phyloP scores from a whole-genome alignment of 768 basidiomycete genomes.

The Xerocomellus dryophilus region DNA sequence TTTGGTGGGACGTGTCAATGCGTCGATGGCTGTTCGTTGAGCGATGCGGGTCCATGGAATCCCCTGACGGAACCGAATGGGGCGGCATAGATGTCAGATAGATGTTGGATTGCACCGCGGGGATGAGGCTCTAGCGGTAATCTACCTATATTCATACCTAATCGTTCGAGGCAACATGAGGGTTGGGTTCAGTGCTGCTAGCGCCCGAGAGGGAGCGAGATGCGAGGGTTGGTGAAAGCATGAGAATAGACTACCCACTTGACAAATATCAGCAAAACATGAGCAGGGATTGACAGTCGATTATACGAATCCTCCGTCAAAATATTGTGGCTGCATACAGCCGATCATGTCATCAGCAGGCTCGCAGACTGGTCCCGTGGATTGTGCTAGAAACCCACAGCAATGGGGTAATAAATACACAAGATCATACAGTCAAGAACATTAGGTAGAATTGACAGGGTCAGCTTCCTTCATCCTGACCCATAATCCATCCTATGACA shows the following conservation, averaged over 20 bases:
- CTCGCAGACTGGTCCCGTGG: no score
- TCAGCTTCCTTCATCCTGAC: slow-evolving; percentile 22
- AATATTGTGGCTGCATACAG: no score
- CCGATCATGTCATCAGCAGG: no score
- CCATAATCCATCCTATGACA: slow-evolving; percentile 25
- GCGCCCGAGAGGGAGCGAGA: no score
- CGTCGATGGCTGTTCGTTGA: slow-evolving; percentile 75
- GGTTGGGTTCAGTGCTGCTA: slow-evolving; percentile 5
- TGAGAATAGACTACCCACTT: no score
- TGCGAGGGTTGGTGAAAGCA: no score
- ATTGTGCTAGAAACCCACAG: no score
- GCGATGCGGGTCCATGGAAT: slow-evolving; percentile 93
- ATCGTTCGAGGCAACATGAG: slow-evolving; percentile 23
- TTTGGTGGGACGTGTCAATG: slow-evolving; percentile 84
- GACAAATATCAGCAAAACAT: no score
- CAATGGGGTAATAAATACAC: background rate
- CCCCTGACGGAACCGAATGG: slow-evolving; percentile 16
- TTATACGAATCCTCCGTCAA: no score
- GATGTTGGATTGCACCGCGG: background rate
- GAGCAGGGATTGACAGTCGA: no score
- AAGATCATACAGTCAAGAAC: background rate
- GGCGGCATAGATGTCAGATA: slow-evolving; percentile 18
- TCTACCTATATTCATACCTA: slow-evolving; percentile 33
- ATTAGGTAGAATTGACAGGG: slow-evolving; percentile 1
- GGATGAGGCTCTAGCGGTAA: slow-evolving; percentile 16